A percentile compares a stretch with the other conserved stretches of the same genome.
Evolutionary conservation across 2,329 filamentous ascomycete species (phyloP).

Genomic region (Colletotrichum shisoi): DNA sequence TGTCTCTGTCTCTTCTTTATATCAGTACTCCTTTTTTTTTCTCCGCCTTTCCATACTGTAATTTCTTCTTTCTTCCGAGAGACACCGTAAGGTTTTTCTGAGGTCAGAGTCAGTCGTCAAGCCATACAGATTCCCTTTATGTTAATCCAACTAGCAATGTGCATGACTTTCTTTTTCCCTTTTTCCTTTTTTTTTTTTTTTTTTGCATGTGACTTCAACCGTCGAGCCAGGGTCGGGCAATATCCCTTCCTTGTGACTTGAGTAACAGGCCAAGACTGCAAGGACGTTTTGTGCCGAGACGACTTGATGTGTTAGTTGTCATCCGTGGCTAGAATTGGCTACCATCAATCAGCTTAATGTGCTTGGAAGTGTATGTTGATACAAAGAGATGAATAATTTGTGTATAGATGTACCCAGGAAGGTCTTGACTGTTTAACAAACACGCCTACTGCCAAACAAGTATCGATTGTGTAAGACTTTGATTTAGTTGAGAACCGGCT

Average conservation of each 20-base stretch:
- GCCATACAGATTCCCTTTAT: conserved; percentile 39
- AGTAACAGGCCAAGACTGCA: conserved; percentile 5
- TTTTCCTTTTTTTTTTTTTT: no score
- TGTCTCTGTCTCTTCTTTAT: conserved; percentile 40
- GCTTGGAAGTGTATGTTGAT: background rate
- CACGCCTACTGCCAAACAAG: no score
- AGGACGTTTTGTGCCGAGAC: background rate
- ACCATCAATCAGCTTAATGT: no score
- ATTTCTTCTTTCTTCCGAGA: conserved; percentile 41
- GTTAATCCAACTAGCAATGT: conserved; percentile 28
- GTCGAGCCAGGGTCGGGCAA: conserved; percentile 15
- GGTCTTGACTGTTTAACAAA: background rate
- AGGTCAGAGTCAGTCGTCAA: conserved; percentile 39
- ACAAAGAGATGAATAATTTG: no score
- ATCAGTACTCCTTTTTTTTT: conserved; percentile 37
- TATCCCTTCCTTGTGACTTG: background rate
- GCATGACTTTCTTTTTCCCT: conserved; percentile 12
- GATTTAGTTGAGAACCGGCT: no score
- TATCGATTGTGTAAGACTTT: background rate
- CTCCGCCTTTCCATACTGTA: conserved; percentile 29
- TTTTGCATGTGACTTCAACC: conserved; percentile 24
- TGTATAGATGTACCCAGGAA: no score
- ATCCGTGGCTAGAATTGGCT: background rate
- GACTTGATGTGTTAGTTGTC: background rate
- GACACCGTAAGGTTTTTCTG: conserved; percentile 38